A percentile compares a stretch with the other conserved stretches of the same genome.
Evolutionary conservation across 495 filamentous ascomycete species (phyloP).

Genomic region (Trichoderma gamsii): DNA sequence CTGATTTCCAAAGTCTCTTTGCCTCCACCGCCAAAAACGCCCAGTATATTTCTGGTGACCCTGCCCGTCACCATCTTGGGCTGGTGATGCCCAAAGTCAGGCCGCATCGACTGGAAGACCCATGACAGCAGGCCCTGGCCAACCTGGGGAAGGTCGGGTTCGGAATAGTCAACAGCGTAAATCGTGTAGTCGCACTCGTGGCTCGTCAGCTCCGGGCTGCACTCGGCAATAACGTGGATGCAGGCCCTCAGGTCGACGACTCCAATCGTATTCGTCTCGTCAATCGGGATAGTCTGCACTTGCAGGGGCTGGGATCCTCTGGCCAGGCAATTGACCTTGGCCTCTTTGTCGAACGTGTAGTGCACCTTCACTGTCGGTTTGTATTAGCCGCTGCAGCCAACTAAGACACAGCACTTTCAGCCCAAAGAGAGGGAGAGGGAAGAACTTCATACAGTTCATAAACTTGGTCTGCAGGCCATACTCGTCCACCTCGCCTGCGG

Average conservation of each 20-base stretch:
- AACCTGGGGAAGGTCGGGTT: slow-evolving; percentile 85
- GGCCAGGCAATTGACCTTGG: slow-evolving; percentile 85
- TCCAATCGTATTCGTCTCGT: slow-evolving; percentile 67
- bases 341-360: slow-evolving; percentile 90
- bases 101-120: slow-evolving; percentile 54
- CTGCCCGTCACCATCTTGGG: slow-evolving; percentile 79
- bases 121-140: slow-evolving; percentile 95
- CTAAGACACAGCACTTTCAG: background rate
- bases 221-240: slow-evolving; percentile 70
- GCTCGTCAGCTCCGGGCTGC: slow-evolving; percentile 80
- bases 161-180: slow-evolving; percentile 95
- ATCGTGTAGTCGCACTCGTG: slow-evolving; percentile 88
- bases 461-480: slow-evolving; percentile 40
- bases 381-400: slow-evolving; percentile 1
- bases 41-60: slow-evolving; percentile 76
- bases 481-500: slow-evolving; percentile 45
- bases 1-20: slow-evolving; percentile 94
- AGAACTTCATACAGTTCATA: slow-evolving; percentile 45
- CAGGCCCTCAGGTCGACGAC: slow-evolving; percentile 87
- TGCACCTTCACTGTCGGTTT: slow-evolving; percentile 76
- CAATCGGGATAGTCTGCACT: slow-evolving; percentile 71
- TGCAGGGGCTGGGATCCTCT: slow-evolving; percentile 77
- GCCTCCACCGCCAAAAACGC: slow-evolving; percentile 73
- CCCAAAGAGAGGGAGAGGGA: background rate
- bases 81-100: slow-evolving; percentile 47